Base-by-base conservation (phyloP, 1,139 yeast genomes). In the Geotrichum histeridarum region DNA sequence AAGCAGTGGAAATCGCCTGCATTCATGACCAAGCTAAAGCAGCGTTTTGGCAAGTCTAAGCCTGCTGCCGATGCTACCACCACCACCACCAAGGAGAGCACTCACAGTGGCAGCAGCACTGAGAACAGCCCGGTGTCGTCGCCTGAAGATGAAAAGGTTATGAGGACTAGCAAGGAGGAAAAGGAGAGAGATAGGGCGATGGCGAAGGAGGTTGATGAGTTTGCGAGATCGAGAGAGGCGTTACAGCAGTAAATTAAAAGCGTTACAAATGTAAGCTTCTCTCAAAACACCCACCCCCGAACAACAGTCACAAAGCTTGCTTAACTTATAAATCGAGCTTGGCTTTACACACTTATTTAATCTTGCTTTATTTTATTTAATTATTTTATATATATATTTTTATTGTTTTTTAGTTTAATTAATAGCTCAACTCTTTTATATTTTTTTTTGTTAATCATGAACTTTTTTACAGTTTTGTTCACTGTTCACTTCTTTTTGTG, bases 1-100 rank as follows among this genome's bases (percentile, higher is more conserved):
- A 70, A 68, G 36, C 73, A 71, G 59, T 74, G 74, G 73, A 67
- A 80, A 54, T 66, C 70, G 48, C 77, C 78, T 1, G 35, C 45
- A 12, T 45, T 53, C n/a, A 32, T 17, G 4, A 37, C 11, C 14
- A 47, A 47, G 32, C 14, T 11, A 18, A 44, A 44, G 38, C 3
- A 43, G 38, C 47, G 22, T 33, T 33, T 33, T 33, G 12, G 4
- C 6, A 33, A 33, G 14, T 6, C 37, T 33, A 9, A 31, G 17
- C 71, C 80, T 22, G 45, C 31, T 18, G 32, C 5, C 32, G 6
- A 8, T 27, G 35, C 9, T 22, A 12, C 33, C n/a, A 8, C 32
- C 7, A 7, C 35, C 12, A 9, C 18, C 8, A 5, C 17, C 8
- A 14, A 31, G n/a, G 22, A 12, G 8, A 27, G n/a, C n/a, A 2